phyloP scores from a whole-genome alignment of 441 rosid species.

The Pelargonium myrrhifolium region DNA sequence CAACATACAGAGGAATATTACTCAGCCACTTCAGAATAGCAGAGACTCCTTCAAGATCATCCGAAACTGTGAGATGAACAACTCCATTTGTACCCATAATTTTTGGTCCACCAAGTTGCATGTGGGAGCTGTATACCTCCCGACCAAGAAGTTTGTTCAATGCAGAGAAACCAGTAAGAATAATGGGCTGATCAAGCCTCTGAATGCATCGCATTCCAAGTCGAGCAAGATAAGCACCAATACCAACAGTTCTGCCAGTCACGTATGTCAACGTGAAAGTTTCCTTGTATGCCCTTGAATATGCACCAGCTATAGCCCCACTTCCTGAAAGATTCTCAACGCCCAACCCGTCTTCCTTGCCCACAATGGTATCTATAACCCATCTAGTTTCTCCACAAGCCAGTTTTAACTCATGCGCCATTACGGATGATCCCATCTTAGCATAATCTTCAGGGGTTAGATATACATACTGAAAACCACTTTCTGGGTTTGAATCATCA shows the following conservation, averaged over 20 bases:
- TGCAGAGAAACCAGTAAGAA: constrained; percentile 96
- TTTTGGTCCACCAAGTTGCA: constrained; percentile 99
- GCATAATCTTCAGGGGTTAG: constrained; percentile 68
- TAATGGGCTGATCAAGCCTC: constrained; percentile 97
- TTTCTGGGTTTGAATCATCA: constrained; percentile 75
- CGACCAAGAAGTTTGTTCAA: constrained; percentile 98
- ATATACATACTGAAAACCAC: constrained; percentile 87
- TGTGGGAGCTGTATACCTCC: constrained; percentile 99
- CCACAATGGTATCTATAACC: constrained; percentile 92
- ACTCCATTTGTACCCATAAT: constrained; percentile 99
- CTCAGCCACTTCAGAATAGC: constrained; percentile 95
- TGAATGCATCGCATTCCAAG: constrained; percentile 99
- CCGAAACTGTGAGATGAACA: constrained; percentile 96
- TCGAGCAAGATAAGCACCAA: constrained; percentile 98
- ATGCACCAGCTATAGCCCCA: constrained; percentile 98
- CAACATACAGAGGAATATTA: constrained; percentile 68
- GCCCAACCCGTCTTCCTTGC: constrained; percentile 96
- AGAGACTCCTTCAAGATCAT: constrained; percentile 92
- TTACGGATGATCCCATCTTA: constrained; percentile 65
- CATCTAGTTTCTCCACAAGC: constrained; percentile 74
- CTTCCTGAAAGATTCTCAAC: constrained; percentile 97
- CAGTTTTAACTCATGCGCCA: constrained; percentile 83
- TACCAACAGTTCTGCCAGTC: constrained; percentile 95
- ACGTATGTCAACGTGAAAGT: constrained; percentile 94
- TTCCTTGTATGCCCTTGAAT: constrained; percentile 92